Conservation (phyloP, 2,329 filamentous ascomycete species). For the Plectosphaerella sp. region DNA sequence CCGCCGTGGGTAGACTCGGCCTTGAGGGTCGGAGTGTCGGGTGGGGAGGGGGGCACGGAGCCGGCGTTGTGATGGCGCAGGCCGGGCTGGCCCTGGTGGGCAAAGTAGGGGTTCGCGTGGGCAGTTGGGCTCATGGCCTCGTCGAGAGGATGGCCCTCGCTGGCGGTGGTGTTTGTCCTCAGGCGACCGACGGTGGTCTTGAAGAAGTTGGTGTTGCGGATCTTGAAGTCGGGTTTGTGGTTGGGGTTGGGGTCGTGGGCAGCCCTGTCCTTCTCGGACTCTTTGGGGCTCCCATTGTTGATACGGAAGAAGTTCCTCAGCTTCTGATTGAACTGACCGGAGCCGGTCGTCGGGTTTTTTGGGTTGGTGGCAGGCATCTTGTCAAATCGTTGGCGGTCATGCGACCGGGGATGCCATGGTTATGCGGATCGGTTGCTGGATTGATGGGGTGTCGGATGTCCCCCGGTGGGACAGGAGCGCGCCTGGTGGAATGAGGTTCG, state of each 20-base stretch:
- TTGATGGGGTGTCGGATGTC: not conserved
- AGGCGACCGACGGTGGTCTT: slow-evolving; percentile 81
- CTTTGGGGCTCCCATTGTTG: slow-evolving; percentile 36
- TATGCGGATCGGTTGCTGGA: slow-evolving; percentile 5
- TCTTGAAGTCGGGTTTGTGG: slow-evolving; percentile 44
- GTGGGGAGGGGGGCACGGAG: slow-evolving; percentile 87
- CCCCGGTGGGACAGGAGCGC: not conserved
- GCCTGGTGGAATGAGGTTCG: not conserved
- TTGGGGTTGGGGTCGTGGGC: slow-evolving; percentile 14
- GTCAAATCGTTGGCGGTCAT: slow-evolving; percentile 14
- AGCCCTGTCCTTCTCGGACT: slow-evolving; percentile 29
- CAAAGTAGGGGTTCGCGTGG: slow-evolving; percentile 95
- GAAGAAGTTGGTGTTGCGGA: slow-evolving; percentile 85
- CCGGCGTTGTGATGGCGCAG: slow-evolving; percentile 92
- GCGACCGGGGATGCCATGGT: slow-evolving; percentile 31
- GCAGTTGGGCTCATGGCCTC: slow-evolving; percentile 88
- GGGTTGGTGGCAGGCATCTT: slow-evolving; percentile 51
- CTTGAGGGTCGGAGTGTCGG: slow-evolving; percentile 80
- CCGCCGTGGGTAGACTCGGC: slow-evolving; percentile 64
- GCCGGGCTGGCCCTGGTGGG: slow-evolving; percentile 89
- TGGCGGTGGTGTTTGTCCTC: slow-evolving; percentile 84
- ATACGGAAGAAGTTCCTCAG: slow-evolving; percentile 70
- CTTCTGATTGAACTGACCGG: slow-evolving; percentile 61
- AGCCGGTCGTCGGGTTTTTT: slow-evolving; percentile 42
- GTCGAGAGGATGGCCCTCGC: slow-evolving; percentile 86